Conservation (phyloP, 495 filamentous ascomycete species). For the Hypoxylon lienhwacheense region DNA sequence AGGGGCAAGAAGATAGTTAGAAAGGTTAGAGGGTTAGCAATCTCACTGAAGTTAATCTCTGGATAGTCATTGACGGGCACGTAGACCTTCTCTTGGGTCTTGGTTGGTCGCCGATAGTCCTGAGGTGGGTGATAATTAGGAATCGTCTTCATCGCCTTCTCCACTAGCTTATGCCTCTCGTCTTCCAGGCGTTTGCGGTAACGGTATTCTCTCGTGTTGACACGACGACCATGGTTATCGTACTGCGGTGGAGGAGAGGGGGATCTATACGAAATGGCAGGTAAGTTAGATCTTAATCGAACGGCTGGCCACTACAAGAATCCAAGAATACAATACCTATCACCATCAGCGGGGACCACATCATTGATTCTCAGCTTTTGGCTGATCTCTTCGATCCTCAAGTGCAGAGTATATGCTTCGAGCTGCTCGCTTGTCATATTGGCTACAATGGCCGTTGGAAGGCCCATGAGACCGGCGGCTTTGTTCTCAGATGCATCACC, state of each 20-base stretch:
- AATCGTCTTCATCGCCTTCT: conserved; percentile 97
- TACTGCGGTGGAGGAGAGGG: conserved; percentile 96
- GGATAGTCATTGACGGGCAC: conserved; percentile 99
- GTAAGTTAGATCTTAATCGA: neutral
- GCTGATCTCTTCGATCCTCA: conserved; percentile 97
- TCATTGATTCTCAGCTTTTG: conserved; percentile 98
- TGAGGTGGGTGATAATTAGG: conserved; percentile 97
- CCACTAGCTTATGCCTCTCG: conserved; percentile 95
- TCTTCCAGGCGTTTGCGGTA: conserved; percentile 98
- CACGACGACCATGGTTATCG: conserved; percentile 97
- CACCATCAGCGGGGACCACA: conserved; percentile 91
- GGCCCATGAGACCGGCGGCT: conserved; percentile 94
- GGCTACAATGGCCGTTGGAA: conserved; percentile 92
- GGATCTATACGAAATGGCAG: conserved; percentile 61
- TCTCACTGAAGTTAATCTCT: conserved; percentile 99
- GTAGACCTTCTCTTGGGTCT: conserved; percentile 99
- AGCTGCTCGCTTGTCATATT: conserved; percentile 98
- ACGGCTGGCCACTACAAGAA: neutral
- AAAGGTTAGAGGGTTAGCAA: conserved; percentile 96
- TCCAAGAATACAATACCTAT: conserved; percentile 62
- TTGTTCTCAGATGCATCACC: conserved; percentile 96
- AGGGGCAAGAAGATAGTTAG: conserved; percentile 61
- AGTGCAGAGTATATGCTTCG: conserved; percentile 91
- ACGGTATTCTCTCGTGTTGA: conserved; percentile 95
- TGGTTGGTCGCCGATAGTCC: conserved; percentile 96